Evolutionary conservation across 495 filamentous ascomycete species (phyloP).

Genomic region (Penicillium tannophilum): DNA sequence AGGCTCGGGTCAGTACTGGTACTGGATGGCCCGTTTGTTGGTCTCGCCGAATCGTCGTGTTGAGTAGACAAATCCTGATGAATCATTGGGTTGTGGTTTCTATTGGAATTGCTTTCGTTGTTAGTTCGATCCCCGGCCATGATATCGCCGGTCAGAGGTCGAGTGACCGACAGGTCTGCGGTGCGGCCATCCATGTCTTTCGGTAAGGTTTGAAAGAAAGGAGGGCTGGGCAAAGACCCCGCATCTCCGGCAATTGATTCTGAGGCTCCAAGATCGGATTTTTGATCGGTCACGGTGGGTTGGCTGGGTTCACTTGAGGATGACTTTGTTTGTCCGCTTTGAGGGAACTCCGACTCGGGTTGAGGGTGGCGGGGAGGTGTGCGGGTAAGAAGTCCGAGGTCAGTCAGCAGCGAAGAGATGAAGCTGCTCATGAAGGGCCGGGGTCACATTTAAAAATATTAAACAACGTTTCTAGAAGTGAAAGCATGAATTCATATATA

Average conservation of each 20-base stretch:
- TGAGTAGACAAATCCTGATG: background rate
- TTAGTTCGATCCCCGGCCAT: background rate
- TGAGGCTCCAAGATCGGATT: slow-evolving; percentile 17
- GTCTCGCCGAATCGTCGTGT: background rate
- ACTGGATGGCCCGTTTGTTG: slow-evolving; percentile 8
- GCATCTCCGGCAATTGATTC: slow-evolving; percentile 23
- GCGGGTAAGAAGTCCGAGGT: slow-evolving; percentile 74
- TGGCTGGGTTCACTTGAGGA: slow-evolving; percentile 14
- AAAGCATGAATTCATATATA: slow-evolving; percentile 6
- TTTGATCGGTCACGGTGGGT: slow-evolving; percentile 10
- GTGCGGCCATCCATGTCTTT: slow-evolving; percentile 35
- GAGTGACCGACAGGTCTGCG: slow-evolving; percentile 22
- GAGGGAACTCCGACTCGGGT: slow-evolving; percentile 16
- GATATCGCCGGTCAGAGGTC: slow-evolving; percentile 4
- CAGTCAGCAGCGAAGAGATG: slow-evolving; percentile 73
- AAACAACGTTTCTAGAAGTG: background rate
- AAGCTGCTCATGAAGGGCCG: slow-evolving; percentile 66
- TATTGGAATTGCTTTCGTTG: background rate
- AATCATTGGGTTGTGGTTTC: background rate
- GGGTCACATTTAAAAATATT: slow-evolving; percentile 22
- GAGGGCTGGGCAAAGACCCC: slow-evolving; percentile 27
- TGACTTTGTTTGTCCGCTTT: slow-evolving; percentile 21
- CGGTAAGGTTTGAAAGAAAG: slow-evolving; percentile 28
- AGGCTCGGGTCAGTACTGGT: slow-evolving; percentile 1
- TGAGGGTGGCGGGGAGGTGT: slow-evolving; percentile 57